phyloP scores from a whole-genome alignment of 1,139 yeast species.

The Komagataea norvegica region DNA sequence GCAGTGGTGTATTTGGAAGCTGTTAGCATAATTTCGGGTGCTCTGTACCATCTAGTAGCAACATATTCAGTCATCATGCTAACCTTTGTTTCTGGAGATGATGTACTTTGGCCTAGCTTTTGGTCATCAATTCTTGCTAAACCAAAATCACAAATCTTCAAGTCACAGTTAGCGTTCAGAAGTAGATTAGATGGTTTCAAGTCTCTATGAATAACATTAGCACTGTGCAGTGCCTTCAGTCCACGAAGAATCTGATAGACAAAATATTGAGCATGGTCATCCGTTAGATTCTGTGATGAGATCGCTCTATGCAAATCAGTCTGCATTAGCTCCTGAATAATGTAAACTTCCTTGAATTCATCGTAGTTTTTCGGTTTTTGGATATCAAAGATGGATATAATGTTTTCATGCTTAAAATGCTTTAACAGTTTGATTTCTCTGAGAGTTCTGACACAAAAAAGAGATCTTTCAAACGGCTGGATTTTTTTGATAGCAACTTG shows the following conservation, averaged over 20 bases:
- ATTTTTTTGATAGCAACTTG: conserved; percentile 91
- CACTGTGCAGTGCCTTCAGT: conserved; percentile 58
- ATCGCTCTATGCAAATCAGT: conserved; percentile 61
- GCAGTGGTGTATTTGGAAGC: conserved; percentile 67
- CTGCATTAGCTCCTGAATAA: conserved; percentile 70
- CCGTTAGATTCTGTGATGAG: conserved; percentile 46
- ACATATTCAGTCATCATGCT: conserved; percentile 68
- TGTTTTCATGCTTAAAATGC: conserved; percentile 88
- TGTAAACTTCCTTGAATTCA: conserved; percentile 60
- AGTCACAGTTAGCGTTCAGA: conserved; percentile 84
- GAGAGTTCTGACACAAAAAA: conserved; percentile 82
- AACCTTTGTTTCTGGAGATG: conserved; percentile 34
- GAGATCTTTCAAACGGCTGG: conserved; percentile 81
- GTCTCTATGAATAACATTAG: conserved; percentile 79
- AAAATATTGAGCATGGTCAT: conserved; percentile 67
- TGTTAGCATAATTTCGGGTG: conserved; percentile 73
- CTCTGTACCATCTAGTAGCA: conserved; percentile 78
- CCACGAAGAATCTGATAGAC: conserved; percentile 62
- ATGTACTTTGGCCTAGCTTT: conserved; percentile 62
- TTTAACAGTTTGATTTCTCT: conserved; percentile 83
- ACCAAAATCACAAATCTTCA: conserved; percentile 92
- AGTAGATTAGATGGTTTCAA: conserved; percentile 84
- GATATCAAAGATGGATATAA: conserved; percentile 89
- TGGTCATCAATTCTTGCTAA: conserved; percentile 83
- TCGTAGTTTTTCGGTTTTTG: conserved; percentile 70